Evolutionary conservation across 2,329 filamentous ascomycete species (phyloP).

Genomic region (Pseudogymnoascus sp.): DNA sequence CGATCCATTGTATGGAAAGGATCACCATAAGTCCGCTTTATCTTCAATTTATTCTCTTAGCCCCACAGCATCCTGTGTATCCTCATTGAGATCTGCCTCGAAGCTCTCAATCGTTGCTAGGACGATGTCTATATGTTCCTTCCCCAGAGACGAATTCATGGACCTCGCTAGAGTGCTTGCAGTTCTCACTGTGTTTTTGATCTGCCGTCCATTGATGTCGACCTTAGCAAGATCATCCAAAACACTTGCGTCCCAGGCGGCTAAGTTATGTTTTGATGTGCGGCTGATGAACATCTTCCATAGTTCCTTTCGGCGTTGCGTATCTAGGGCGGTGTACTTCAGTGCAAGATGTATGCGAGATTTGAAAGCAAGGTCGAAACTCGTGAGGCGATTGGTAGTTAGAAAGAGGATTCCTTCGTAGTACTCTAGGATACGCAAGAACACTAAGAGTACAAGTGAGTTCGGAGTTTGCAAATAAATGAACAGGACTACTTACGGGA

Average conservation of each 20-base stretch:
- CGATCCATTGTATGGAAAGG: background rate
- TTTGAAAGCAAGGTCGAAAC: constrained; percentile 32
- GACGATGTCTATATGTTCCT: constrained; percentile 4
- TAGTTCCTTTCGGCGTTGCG: constrained; percentile 17
- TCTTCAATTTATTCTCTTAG: background rate
- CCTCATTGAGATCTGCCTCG: constrained; percentile 10
- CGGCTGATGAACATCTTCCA: constrained; percentile 17
- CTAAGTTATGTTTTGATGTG: background rate
- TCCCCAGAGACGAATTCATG: background rate
- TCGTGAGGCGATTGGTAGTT: constrained; percentile 30
- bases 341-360: constrained; percentile 28
- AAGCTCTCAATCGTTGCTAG: constrained; percentile 11
- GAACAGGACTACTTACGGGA: constrained; percentile 19
- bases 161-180: background rate
- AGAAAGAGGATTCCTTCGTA: constrained; percentile 32
- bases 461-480: constrained; percentile 34
- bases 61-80: constrained; percentile 9
- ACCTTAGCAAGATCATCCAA: background rate
- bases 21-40: background rate
- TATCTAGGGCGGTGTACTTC: constrained; percentile 21
- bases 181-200: constrained; percentile 1
- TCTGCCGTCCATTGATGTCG: background rate
- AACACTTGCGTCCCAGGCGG: background rate
- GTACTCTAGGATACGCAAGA: constrained; percentile 32
- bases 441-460: constrained; percentile 35